phyloP scores from a whole-genome alignment of 306 rosid species.

The Corylus heterophylla region DNA sequence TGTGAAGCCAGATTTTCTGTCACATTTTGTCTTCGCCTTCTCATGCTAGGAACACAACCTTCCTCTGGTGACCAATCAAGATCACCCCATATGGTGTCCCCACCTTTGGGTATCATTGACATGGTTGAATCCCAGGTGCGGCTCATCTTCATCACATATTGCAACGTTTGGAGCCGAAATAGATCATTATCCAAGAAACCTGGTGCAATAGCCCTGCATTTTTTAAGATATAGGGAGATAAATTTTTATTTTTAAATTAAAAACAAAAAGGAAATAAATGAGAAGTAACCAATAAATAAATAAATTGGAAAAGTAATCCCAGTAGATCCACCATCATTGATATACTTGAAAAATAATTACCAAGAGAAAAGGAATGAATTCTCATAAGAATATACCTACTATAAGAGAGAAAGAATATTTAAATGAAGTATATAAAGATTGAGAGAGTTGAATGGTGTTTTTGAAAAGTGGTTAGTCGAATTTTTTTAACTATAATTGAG shows the following conservation, averaged over 20 bases:
- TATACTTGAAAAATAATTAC: background rate
- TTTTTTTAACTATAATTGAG: no score
- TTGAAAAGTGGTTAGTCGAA: no score
- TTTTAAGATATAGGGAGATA: conserved; percentile 25
- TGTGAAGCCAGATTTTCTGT: conserved; percentile 23
- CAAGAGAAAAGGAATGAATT: no score
- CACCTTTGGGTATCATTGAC: conserved; percentile 93
- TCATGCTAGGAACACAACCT: conserved; percentile 40
- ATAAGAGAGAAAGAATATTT: no score
- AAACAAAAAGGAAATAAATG: background rate
- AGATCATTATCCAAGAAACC: conserved; percentile 76
- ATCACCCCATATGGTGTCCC: conserved; percentile 84
- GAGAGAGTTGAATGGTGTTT: no score
- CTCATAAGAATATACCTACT: no score
- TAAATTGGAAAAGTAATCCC: background rate
- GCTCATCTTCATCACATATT: conserved; percentile 78
- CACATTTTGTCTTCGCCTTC: conserved; percentile 42
- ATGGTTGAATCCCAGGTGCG: conserved; percentile 92
- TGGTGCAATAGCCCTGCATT: conserved; percentile 72
- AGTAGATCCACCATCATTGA: background rate
- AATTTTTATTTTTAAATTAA: conserved; percentile 6
- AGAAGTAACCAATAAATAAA: background rate
- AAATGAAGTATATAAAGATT: no score
- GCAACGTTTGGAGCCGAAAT: conserved; percentile 80
- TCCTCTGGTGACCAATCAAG: conserved; percentile 92